Evolutionary conservation across 148 eudicot genomes (phyloP).

Genomic region (Cornus kousa): DNA sequence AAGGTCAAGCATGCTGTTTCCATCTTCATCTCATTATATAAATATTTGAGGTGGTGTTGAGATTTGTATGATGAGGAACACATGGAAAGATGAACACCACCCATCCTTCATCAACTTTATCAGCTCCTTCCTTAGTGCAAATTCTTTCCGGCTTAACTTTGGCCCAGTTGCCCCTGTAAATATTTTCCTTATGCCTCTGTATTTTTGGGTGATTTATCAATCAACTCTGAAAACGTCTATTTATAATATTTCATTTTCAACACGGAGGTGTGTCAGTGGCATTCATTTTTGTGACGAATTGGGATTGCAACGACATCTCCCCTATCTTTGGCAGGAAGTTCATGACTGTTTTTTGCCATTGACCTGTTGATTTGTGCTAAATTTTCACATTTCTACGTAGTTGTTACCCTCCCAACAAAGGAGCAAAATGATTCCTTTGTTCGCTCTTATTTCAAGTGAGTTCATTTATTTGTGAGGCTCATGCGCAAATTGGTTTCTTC

Average conservation of each 20-base stretch:
- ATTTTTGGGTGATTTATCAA: neutral
- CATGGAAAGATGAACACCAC: constrained; percentile 86
- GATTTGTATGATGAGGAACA: constrained; percentile 83
- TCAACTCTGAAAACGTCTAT: constrained; percentile 7
- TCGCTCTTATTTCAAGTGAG: constrained; percentile 77
- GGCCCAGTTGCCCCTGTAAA: constrained; percentile 84
- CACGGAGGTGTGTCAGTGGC: constrained; percentile 93
- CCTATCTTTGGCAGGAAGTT: constrained; percentile 60
- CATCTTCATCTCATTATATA: neutral
- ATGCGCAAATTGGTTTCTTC: neutral
- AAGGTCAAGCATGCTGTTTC: neutral
- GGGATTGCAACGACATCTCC: constrained; percentile 44
- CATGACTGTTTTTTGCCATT: neutral
- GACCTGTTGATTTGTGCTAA: constrained; percentile 18
- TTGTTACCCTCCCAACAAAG: constrained; percentile 72
- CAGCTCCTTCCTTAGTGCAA: constrained; percentile 62
- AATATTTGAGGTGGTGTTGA: constrained; percentile 48
- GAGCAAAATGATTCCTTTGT: constrained; percentile 82
- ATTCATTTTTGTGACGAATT: constrained; percentile 71
- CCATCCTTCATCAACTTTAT: constrained; percentile 81
- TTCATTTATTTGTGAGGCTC: neutral
- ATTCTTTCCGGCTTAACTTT: constrained; percentile 68
- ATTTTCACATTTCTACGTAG: constrained; percentile 84
- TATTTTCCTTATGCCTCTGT: constrained; percentile 3
- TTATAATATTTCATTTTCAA: constrained; percentile 90